These are phyloP conservation scores for Aphanomyces stellatus DNA, from an alignment of 352 stramenopile species.

Conservation along the genomic window DNA sequence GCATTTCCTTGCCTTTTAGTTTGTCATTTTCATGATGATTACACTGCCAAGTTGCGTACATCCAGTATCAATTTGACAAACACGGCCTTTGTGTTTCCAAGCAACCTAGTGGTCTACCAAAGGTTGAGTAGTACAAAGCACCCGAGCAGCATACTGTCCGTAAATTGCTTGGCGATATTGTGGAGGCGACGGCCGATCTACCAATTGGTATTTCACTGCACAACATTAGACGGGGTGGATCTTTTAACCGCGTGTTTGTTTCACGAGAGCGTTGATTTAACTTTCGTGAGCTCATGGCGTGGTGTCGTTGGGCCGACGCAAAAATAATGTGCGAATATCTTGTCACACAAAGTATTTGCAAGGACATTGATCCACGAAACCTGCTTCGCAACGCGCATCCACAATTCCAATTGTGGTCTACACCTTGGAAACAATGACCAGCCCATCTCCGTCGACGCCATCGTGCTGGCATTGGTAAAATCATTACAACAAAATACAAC, in stretches of 20 bases:
- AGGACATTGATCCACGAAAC: constrained; percentile 6
- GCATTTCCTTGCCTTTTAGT: not conserved
- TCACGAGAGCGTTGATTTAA: not conserved
- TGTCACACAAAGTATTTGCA: not conserved
- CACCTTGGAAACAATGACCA: not conserved
- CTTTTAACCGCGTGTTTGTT: not conserved
- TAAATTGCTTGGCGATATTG: not conserved
- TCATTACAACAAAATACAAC: not conserved
- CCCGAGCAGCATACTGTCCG: not conserved
- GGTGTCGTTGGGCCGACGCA: constrained; percentile 11
- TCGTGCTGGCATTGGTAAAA: not conserved
- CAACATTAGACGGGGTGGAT: not conserved
- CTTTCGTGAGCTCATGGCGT: constrained; percentile 6
- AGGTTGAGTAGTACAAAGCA: not conserved
- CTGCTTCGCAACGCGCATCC: not conserved
- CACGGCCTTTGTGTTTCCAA: constrained; percentile 8
- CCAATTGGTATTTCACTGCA: constrained; percentile 1
- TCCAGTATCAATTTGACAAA: not conserved
- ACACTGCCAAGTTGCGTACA: not conserved
- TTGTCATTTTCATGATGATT: not conserved
- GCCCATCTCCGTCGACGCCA: not conserved
- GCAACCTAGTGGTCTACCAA: not conserved
- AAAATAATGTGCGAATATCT: not conserved
- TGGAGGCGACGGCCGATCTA: not conserved
- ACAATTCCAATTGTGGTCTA: not conserved